Percentiles rank a stretch among this genome's conserved stretches.
Conservation (phyloP, 2,329 filamentous ascomycete species). For the Pseudogymnoascus verrucosus region DNA sequence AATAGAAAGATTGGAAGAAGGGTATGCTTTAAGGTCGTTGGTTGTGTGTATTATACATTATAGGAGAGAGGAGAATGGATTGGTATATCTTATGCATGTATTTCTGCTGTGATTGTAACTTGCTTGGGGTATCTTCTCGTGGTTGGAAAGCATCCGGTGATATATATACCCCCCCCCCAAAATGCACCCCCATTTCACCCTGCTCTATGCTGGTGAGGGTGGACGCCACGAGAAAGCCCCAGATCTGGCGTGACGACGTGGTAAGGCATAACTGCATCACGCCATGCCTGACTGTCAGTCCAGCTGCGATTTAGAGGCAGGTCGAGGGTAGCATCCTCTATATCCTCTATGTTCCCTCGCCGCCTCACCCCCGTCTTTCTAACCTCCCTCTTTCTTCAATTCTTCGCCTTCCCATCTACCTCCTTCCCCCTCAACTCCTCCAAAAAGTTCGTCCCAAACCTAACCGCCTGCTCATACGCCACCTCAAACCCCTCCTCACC, state of each 20-base stretch:
- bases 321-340: no score
- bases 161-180: not conserved
- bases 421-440: slow-evolving; percentile 37
- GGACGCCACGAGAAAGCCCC: not conserved
- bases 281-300: not conserved
- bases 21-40: not conserved
- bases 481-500: slow-evolving; percentile 69
- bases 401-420: not conserved
- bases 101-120: not conserved
- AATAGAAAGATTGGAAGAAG: not conserved
- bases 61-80: not conserved
- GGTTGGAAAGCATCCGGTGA: not conserved
- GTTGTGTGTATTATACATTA: not conserved
- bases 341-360: no score
- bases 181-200: not conserved
- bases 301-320: not conserved
- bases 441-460: slow-evolving; percentile 72
- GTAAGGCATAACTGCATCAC: not conserved
- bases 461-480: slow-evolving; percentile 75
- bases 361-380: no score
- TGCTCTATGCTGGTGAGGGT: not conserved
- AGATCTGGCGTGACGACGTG: not conserved
- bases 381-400: not conserved
- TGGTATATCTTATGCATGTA: not conserved
- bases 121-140: not conserved